These are phyloP conservation scores for Russula ochroleuca DNA, from an alignment of 768 basidiomycete species.

Conservation along the genomic window DNA sequence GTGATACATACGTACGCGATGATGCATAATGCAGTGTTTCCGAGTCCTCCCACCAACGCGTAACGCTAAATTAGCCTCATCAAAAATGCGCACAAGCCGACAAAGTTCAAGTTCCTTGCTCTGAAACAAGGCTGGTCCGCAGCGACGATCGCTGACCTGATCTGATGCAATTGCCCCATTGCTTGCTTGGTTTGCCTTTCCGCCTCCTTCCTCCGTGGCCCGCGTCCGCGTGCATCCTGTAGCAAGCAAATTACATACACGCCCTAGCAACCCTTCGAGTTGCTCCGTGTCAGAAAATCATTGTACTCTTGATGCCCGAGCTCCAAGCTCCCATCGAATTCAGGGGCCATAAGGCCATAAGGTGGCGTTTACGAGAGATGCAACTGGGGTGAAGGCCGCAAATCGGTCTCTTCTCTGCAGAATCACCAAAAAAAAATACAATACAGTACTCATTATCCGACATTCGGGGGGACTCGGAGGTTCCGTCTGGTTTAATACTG, in stretches of 20 bases:
- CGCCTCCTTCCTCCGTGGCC: neutral
- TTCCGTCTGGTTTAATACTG: no score
- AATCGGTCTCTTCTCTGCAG: no score
- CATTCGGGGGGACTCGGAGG: no score
- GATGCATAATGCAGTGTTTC: neutral
- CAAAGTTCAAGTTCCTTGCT: slow-evolving; percentile 1
- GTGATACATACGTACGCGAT: neutral
- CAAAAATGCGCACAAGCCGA: neutral
- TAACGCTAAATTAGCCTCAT: slow-evolving; percentile 13
- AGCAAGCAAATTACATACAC: neutral
- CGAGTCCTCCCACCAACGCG: neutral
- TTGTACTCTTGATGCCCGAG: neutral
- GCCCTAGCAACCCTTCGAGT: slow-evolving; percentile 6
- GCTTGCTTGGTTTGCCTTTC: neutral
- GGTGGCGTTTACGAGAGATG: neutral
- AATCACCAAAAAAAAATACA: neutral
- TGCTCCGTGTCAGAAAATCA: neutral
- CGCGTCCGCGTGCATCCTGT: neutral
- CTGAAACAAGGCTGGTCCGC: slow-evolving; percentile 2
- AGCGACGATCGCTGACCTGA: slow-evolving; percentile 7
- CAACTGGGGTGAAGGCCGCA: neutral
- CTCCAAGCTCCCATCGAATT: neutral
- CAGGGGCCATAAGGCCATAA: neutral
- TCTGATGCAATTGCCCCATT: neutral
- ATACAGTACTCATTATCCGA: neutral